Base-by-base conservation (phyloP, 2,329 filamentous ascomycete species). In the Mycosphaerella sp. region DNA sequence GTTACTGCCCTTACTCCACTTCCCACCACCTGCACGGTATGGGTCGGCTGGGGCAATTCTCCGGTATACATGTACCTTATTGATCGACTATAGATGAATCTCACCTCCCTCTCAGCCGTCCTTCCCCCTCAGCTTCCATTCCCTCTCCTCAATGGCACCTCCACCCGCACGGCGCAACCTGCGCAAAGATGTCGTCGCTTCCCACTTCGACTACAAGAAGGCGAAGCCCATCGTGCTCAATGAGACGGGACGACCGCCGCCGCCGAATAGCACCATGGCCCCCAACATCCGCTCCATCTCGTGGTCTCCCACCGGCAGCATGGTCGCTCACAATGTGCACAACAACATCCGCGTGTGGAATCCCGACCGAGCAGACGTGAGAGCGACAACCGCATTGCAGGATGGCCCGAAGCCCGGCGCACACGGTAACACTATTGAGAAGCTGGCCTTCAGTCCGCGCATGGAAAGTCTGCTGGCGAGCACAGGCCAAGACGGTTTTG, bases 291-390 rank as follows among this genome's bases (percentile, higher is more conserved):
- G 58, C 40, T 63, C 61, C 41, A 55, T 97, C 61, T 85, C 87
- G 39, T 97, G 92, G 92, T 95, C 92, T 61, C 88, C 91, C 0
- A 77, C 88, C 0, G 90, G 92, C 34, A 86, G 82, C 7, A 77
- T 93, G 56, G 83, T 97, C 57, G 92, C 92, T 0, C 95, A 91
- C 0, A 90, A 89, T 2, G 80, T 85, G 5, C 75, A 78, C 23
- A 84, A 89, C 65, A 82, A 80, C 62, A 72, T 92, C 51, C 82
- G 87, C 64, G 84, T 91, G 45, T 92, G 87, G 87, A 91, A 91
- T 62, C 85, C 86, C 1, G 87, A 92, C 62, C 84, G 85, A 64
- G 79, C 83, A 2, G 82, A 86, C 61, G 81, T 87, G 38, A 85
- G 84, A 61, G 83, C 85, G 67, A 87, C 85, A 8, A 91, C 86